These are phyloP conservation scores for Panicum virgatum DNA, from an alignment of 202 grass and related monocot species.

Conservation along the genomic window DNA sequence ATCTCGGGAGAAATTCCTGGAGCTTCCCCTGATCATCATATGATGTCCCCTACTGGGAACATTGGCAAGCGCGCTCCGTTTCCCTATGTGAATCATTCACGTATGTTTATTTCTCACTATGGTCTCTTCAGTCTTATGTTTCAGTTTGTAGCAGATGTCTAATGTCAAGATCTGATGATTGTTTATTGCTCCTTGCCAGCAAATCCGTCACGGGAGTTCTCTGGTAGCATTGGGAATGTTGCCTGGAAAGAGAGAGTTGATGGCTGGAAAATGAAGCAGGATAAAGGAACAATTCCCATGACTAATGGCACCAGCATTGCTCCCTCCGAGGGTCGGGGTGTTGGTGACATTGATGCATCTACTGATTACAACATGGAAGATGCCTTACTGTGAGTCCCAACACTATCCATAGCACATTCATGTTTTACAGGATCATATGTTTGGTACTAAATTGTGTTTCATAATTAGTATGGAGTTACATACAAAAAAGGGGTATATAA, in stretches of 20 bases:
- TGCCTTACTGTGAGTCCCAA: slow-evolving; percentile 76
- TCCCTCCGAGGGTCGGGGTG: slow-evolving; percentile 92
- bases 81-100: slow-evolving; percentile 83
- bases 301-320: slow-evolving; percentile 96
- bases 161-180: slow-evolving; percentile 37
- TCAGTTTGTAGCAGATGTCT: slow-evolving; percentile 23
- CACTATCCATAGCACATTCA: not conserved
- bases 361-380: slow-evolving; percentile 99
- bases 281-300: slow-evolving; percentile 85
- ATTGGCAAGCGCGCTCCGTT: slow-evolving; percentile 86
- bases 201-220: slow-evolving; percentile 94
- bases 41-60: slow-evolving; percentile 93
- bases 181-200: slow-evolving; percentile 55
- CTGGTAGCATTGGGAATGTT: slow-evolving; percentile 94
- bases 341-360: slow-evolving; percentile 86
- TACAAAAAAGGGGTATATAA: not conserved
- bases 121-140: slow-evolving; percentile 27
- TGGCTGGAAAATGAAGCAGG: slow-evolving; percentile 99
- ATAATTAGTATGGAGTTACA: not conserved
- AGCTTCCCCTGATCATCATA: slow-evolving; percentile 94
- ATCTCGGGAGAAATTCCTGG: slow-evolving; percentile 90
- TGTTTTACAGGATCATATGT: slow-evolving; percentile 7
- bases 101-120: slow-evolving; percentile 53
- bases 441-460: not conserved
- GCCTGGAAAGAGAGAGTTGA: slow-evolving; percentile 99